phyloP scores from a whole-genome alignment of 139 green algal genomes.

The Parachlorella kessleri region DNA sequence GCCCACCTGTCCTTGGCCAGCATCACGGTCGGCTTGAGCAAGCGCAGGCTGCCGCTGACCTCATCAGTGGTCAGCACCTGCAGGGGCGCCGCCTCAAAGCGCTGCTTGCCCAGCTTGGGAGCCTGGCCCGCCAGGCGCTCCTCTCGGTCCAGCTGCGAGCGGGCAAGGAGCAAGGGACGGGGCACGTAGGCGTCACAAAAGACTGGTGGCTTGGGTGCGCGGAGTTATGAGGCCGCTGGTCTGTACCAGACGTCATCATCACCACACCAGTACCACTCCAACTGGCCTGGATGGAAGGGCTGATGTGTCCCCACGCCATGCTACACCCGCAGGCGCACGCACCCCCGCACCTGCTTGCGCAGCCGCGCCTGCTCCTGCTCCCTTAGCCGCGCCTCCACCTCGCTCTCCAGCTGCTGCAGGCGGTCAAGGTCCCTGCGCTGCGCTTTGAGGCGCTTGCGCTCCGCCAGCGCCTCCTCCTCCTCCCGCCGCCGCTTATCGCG shows the following conservation, averaged over 20 bases:
- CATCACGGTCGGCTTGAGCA: constrained; percentile 48
- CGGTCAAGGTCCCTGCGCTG: constrained; percentile 60
- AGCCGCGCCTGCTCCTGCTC: constrained; percentile 30
- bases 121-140: constrained; percentile 60
- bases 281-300: no score
- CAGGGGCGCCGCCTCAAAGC: constrained; percentile 63
- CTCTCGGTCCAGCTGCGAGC: constrained; percentile 35
- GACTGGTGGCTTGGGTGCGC: no score
- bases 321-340: background rate
- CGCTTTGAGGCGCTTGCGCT: constrained; percentile 38
- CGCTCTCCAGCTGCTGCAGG: constrained; percentile 29
- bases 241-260: no score
- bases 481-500: constrained; percentile 11
- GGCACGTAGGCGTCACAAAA: no score
- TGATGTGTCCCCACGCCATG: no score
- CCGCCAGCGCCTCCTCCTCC: constrained; percentile 36
- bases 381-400: constrained; percentile 35
- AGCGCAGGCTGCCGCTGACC: constrained; percentile 64
- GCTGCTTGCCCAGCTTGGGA: constrained; percentile 65
- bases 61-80: constrained; percentile 81
- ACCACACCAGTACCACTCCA: no score
- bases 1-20: constrained; percentile 47
- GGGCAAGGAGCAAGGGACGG: no score
- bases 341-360: constrained; percentile 26
- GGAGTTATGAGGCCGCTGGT: no score